Base-by-base conservation (phyloP, 495 filamentous ascomycete species). In the Chlorociboria aeruginascens region DNA sequence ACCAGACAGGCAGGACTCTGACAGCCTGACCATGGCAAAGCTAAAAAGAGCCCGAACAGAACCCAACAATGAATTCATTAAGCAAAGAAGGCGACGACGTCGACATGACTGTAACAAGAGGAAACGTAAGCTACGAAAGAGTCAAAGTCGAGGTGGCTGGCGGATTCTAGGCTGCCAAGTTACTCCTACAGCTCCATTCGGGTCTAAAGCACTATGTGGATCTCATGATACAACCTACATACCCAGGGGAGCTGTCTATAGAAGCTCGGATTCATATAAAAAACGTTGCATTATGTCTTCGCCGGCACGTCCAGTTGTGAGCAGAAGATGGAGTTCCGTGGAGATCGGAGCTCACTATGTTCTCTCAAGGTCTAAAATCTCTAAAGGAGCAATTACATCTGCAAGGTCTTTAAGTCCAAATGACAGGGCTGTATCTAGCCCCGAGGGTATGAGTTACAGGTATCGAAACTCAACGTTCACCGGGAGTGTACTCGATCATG, bases 291-390 rank as follows among this genome's bases (percentile, higher is more conserved):
- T 43, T 8, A 41, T 14, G 17, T 20, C 31, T 7, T 8, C 0
- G 8, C 40, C 31, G 2, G 30, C 40, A 3, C 39, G 12, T 40
- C 32, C 43, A 13, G 17, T 45, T 4, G 9, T 50, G 1, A 43
- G 32, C 7, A 32, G 55, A 40, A 48, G 55, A 38, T 58, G 55
- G 55, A 58, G 51, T 40, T 54, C 51, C 31, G 48, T 57, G 12
- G 55, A 54, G 40, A 42, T 45, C 17, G 44, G 45, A 12, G 28
- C 45, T 11, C 40, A 47, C 31, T 45, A 49, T 33, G 16, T 46
- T 8, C 1, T 11, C 9, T 32, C 39, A 1, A 31, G 11, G 17
- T 50, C 39, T 3, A 49, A 9, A 0, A 36, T 42, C 17, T 34
- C n/a, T 28, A 8, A 29, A 16, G 28, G 12, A 25, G 6, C 44